Conservation (phyloP, 306 rosid species). For the Amphicarpaea edgeworthii region DNA sequence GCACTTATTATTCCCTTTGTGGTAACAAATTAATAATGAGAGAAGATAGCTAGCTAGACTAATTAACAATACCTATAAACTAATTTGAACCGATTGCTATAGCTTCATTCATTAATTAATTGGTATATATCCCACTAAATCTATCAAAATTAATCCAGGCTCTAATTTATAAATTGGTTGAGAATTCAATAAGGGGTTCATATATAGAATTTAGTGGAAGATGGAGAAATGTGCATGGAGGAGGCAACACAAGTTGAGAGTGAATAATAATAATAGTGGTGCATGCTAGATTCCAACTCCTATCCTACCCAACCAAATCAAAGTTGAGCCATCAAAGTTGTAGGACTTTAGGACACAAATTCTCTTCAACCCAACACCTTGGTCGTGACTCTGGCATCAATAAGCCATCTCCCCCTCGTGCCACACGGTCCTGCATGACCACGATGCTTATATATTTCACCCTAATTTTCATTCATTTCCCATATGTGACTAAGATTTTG, state of each 20-base stretch:
- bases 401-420: constrained; percentile 52
- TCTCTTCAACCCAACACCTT: constrained; percentile 52
- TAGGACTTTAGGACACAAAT: constrained; percentile 58
- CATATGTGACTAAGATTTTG: constrained; percentile 33
- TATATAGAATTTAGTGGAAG: constrained; percentile 34
- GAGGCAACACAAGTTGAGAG: constrained; percentile 31
- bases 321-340: constrained; percentile 43
- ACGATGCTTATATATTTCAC: constrained; percentile 34
- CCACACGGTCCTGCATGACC: constrained; percentile 57
- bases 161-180: too few relatives aligned
- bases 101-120: neutral
- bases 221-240: constrained; percentile 29
- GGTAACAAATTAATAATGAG: neutral
- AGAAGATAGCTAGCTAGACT: too few relatives aligned
- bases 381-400: constrained; percentile 52
- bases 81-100: neutral
- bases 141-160: neutral
- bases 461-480: constrained; percentile 14
- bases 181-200: too few relatives aligned
- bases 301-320: constrained; percentile 43
- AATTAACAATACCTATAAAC: neutral
- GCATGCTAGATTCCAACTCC: constrained; percentile 38
- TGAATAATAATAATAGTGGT: constrained; percentile 1
- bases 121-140: neutral
- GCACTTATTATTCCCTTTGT: constrained; percentile 7